phyloP scores from a whole-genome alignment of 106 monocot genomes.

The Allium cepa region DNA sequence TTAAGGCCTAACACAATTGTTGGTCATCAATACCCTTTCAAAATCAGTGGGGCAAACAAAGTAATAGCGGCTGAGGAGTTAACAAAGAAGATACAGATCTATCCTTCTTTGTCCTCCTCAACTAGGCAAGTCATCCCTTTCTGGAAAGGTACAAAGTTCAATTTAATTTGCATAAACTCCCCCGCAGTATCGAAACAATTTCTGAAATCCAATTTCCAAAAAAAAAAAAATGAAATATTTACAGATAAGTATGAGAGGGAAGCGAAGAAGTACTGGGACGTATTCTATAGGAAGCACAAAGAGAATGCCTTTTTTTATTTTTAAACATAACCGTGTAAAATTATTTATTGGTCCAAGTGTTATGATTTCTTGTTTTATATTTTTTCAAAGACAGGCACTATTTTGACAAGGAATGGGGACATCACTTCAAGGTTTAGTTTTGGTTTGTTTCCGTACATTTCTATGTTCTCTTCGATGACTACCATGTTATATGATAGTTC shows the following conservation, averaged over 20 bases:
- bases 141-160: slow-evolving; percentile 61
- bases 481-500: neutral
- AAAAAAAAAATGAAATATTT: neutral
- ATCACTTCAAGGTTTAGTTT: slow-evolving; percentile 51
- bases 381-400: slow-evolving; percentile 99
- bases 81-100: slow-evolving; percentile 55
- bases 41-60: too few species aligned
- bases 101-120: slow-evolving; percentile 44
- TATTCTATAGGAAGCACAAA: slow-evolving; percentile 91
- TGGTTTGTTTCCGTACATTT: neutral
- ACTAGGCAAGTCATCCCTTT: slow-evolving; percentile 76
- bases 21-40: too few species aligned
- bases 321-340: slow-evolving; percentile 1
- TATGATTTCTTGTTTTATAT: slow-evolving; percentile 19
- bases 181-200: neutral
- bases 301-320: slow-evolving; percentile 38
- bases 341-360: neutral
- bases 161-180: slow-evolving; percentile 4
- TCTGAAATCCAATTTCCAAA: neutral
- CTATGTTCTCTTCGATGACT: neutral
- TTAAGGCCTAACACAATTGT: too few species aligned
- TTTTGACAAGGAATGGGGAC: slow-evolving; percentile 96
- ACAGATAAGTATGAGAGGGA: slow-evolving; percentile 97
- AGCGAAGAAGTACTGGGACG: slow-evolving; percentile 89
- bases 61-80: slow-evolving; percentile 10